Conservation (phyloP, 2,329 filamentous ascomycete genomes). For the Ophiostoma angusticollis region DNA sequence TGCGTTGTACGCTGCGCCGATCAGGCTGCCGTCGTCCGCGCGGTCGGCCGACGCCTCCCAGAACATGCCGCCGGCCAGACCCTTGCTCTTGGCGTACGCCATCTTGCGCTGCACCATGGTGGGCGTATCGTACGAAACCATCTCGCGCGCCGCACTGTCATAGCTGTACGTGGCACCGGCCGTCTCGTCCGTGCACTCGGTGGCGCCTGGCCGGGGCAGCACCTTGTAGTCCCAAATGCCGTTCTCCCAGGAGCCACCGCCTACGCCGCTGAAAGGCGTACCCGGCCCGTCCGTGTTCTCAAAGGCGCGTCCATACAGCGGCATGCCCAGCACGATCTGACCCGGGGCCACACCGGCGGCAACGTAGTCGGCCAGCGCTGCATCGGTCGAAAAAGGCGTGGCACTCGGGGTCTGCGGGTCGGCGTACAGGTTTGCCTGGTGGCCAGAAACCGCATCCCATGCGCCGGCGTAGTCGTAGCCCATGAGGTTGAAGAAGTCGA, state of each 20-base stretch:
- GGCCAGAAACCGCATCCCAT: constrained; percentile 50
- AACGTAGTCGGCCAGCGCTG: constrained; percentile 53
- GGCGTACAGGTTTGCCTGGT: constrained; percentile 58
- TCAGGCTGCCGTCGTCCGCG: constrained; percentile 45
- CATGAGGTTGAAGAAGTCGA: constrained; percentile 52
- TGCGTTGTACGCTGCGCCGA: constrained; percentile 30
- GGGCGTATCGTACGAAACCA: constrained; percentile 62
- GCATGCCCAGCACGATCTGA: constrained; percentile 68
- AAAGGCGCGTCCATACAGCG: constrained; percentile 66
- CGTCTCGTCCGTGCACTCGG: constrained; percentile 42
- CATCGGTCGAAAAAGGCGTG: constrained; percentile 58
- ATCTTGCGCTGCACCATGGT: constrained; percentile 49
- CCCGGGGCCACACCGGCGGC: constrained; percentile 43
- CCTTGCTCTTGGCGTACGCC: constrained; percentile 45
- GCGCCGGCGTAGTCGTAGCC: constrained; percentile 61
- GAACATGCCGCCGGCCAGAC: constrained; percentile 70
- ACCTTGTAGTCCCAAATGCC: constrained; percentile 74
- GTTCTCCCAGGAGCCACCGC: constrained; percentile 56
- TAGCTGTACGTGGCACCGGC: constrained; percentile 60
- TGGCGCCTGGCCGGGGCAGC: constrained; percentile 49
- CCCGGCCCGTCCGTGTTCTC: constrained; percentile 52
- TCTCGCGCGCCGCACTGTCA: constrained; percentile 41
- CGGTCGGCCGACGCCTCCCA: constrained; percentile 68
- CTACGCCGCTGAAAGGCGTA: constrained; percentile 47
- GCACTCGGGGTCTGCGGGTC: constrained; percentile 37